Base-by-base conservation (phyloP, 164 flowering plant species). In the Pachysandra terminalis region DNA sequence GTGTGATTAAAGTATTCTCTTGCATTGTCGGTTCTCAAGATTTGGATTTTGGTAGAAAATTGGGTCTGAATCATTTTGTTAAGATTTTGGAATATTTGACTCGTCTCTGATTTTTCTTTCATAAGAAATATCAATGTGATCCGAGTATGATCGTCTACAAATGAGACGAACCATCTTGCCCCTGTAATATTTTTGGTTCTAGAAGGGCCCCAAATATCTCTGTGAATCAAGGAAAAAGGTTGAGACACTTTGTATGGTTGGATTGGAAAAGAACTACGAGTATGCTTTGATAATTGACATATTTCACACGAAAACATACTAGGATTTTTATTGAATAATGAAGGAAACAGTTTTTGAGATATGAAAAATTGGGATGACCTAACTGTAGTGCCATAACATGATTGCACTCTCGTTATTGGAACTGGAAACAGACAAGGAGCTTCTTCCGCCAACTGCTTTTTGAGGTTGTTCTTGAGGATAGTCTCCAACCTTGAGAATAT, bases 141-240 rank as follows among this genome's bases (percentile, higher is more conserved):
- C 3, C 68, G 19, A 19, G 58, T 25, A 6, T 21, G 40, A 16
- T 65, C 59, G 27, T 65, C 68, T 16, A 65, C 37, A 32, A 32
- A 65, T 26, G 22, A 25, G 7, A 65, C 35, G 19, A 65, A 65
- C 37, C 24, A 65, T 17, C 24, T 52, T 19, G 5, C 25, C 14
- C 68, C 19, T 0, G 21, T 10, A 9, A 17, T 14, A 54, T 27
- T 19, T 35, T 21, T 12, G 14, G 51, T 45, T 45, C 17, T 45
- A 10, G 59, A 53, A 17, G 57, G 41, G 7, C 59, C 68, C 68
- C 68, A 65, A 26, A 52, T n/a, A 25, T 65, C 45, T 7, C 16
- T 25, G 13, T 65, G 40, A 24, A 54, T 21, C 22, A 53, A 17
- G 1, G 2, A 21, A 53, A 65, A 65, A 52, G 57, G 35, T 52